These are phyloP conservation scores for Dactylellina leptospora DNA, from an alignment of 2,329 filamentous ascomycete species.

Conservation along the genomic window DNA sequence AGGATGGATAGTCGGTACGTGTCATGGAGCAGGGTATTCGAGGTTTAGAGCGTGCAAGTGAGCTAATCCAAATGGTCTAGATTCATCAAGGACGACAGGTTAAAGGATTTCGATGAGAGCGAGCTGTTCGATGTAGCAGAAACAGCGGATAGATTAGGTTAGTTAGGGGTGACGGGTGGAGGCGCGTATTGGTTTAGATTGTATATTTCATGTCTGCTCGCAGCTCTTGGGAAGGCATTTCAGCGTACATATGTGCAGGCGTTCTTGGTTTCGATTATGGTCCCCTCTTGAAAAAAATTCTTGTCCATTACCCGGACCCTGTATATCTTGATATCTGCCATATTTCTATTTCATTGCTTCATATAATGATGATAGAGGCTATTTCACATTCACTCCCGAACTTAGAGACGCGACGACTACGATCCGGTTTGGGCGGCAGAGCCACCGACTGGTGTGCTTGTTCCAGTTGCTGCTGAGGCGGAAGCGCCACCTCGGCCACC, in stretches of 20 bases:
- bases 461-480: conserved; percentile 59
- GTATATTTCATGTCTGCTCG: background rate
- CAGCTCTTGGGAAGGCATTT: no score
- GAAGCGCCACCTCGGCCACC: conserved; percentile 67
- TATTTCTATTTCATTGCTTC: conserved; percentile 6
- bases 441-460: conserved; percentile 58
- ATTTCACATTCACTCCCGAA: background rate
- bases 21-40: no score
- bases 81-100: conserved; percentile 91
- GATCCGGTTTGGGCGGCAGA: conserved; percentile 22
- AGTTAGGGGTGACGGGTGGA: no score
- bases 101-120: conserved; percentile 67
- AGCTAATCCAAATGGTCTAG: conserved; percentile 59
- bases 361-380: conserved; percentile 14
- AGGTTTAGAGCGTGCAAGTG: no score
- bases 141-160: conserved; percentile 54
- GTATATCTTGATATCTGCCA: background rate
- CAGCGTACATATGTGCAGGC: conserved; percentile 36
- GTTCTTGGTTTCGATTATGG: no score
- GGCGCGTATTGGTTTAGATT: background rate
- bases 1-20: conserved; percentile 76
- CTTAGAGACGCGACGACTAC: background rate
- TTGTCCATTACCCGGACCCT: no score
- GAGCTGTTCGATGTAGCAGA: conserved; percentile 53
- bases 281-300: no score